phyloP scores from a whole-genome alignment of 371 early-diverging fungal species.

The Zopfochytrium polystomum region DNA sequence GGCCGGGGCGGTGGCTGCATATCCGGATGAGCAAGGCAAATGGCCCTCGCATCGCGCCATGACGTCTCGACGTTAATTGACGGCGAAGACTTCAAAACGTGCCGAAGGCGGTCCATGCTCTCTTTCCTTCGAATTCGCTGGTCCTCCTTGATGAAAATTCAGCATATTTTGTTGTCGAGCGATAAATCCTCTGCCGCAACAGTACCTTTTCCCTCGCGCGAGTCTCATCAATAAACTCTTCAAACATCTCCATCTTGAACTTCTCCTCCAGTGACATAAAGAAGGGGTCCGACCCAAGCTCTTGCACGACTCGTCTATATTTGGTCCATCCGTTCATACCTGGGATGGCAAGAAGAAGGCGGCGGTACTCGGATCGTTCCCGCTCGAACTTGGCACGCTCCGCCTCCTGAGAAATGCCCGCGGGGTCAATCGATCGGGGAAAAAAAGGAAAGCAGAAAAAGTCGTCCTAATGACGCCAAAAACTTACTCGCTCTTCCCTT shows the following conservation, averaged over 20 bases:
- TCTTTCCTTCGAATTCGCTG: conserved; percentile 60
- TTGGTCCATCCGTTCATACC: conserved; percentile 53
- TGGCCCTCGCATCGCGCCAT: conserved; percentile 64
- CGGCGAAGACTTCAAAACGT: conserved; percentile 56
- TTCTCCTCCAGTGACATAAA: conserved; percentile 51
- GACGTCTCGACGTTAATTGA: conserved; percentile 64
- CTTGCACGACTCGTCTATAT: conserved; percentile 50
- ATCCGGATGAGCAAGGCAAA: conserved; percentile 51
- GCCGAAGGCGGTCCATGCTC: conserved; percentile 61
- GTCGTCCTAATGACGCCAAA: background rate
- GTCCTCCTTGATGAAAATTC: conserved; percentile 47
- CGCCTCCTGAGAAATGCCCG: conserved; percentile 9
- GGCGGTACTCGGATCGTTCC: conserved; percentile 44
- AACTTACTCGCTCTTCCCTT: conserved; percentile 40
- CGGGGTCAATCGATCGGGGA: too few relatives aligned
- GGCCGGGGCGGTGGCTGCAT: conserved; percentile 15
- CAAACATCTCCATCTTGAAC: conserved; percentile 59
- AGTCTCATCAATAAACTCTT: conserved; percentile 61
- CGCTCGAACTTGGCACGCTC: conserved; percentile 41
- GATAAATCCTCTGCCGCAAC: conserved; percentile 1
- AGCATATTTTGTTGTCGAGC: background rate
- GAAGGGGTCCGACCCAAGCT: conserved; percentile 48
- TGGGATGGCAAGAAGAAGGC: conserved; percentile 43
- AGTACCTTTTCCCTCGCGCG: conserved; percentile 53
- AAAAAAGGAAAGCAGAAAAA: background rate